Conservation (phyloP, 148 eudicot genomes). For the Fagopyrum tataricum region DNA sequence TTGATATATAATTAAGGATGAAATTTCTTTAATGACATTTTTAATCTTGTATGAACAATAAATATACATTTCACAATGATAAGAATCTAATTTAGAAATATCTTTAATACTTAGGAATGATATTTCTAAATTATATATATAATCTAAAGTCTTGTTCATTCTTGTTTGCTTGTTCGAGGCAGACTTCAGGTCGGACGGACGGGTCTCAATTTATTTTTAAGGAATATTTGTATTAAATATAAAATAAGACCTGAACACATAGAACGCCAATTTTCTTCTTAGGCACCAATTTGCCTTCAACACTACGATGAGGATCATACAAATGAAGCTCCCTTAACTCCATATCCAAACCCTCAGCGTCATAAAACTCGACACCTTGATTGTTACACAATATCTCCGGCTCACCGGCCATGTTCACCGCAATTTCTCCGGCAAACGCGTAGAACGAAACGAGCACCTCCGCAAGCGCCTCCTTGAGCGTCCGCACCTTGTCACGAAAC, state of each 20-base stretch:
- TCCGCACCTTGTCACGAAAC: constrained; percentile 19
- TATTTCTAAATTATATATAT: no score
- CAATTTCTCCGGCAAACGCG: constrained; percentile 50
- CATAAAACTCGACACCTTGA: constrained; percentile 55
- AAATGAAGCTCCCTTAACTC: constrained; percentile 38
- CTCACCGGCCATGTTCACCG: constrained; percentile 42
- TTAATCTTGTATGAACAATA: no score
- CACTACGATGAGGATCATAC: constrained; percentile 37
- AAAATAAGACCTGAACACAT: constrained; percentile 49
- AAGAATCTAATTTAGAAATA: no score
- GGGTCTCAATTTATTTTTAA: no score
- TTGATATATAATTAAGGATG: no score
- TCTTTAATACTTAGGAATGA: no score
- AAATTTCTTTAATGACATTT: no score
- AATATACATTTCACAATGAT: no score
- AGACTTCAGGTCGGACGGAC: no score
- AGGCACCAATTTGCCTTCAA: constrained; percentile 63
- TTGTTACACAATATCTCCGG: constrained; percentile 72
- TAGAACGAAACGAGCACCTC: constrained; percentile 37
- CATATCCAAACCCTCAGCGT: constrained; percentile 39
- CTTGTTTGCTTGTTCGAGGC: no score
- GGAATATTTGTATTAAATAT: no score
- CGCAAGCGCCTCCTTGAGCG: constrained; percentile 41
- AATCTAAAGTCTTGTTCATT: no score
- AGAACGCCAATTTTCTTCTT: constrained; percentile 43